Base-by-base conservation (phyloP, 2,329 filamentous ascomycete genomes). In the Sclerotinia trifoliorum region DNA sequence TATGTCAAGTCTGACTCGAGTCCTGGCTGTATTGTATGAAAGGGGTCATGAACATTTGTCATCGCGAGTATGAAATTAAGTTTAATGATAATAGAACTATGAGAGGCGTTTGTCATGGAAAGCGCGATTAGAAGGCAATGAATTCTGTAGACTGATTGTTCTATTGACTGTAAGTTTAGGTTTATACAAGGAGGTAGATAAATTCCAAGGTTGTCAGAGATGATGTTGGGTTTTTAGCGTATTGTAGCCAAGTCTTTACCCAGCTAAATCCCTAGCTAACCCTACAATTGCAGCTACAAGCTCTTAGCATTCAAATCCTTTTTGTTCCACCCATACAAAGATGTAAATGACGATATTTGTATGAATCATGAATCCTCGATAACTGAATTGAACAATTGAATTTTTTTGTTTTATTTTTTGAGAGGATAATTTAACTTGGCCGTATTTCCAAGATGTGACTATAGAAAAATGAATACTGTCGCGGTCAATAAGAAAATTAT, bases 401-500 rank as follows among this genome's bases (percentile, higher is more conserved):
- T 55, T 35, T 44, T 44, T 44, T 19, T 1, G 24, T 24, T n/a
- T n/a, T 24, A 49, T 42, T 42, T 42, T 42, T 42, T 1, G 39
- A 42, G 4, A 42, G 15, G 39, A 42, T 42, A 42, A 35, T 24
- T 10, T 15, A 19, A 57, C 21, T 10, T 10, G 2, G 2, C 39
- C 6, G 15, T 35, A 32, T 3, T 5, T 17, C 21, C 52, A 21
- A 35, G 17, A 55, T 32, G 35, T 2, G 21, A 35, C 4, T 13
- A 42, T 42, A 57, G 35, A 26, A 57, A 44, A 55, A 42, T n/a
- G 7, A 57, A 57, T 11, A 46, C 26, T 24, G 26, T 65, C 42
- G 26, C 24, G n/a, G 35, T 44, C 55, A 48, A 57, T 35, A 17
- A 57, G 32, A 66, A 66, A 44, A 42, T 66, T 15, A 21, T 26